A percentile compares a stretch with the other conserved stretches of the same genome.
These are phyloP conservation scores for Nemania sp. DNA, from an alignment of 2,329 filamentous ascomycete genomes.

Conservation along the genomic window DNA sequence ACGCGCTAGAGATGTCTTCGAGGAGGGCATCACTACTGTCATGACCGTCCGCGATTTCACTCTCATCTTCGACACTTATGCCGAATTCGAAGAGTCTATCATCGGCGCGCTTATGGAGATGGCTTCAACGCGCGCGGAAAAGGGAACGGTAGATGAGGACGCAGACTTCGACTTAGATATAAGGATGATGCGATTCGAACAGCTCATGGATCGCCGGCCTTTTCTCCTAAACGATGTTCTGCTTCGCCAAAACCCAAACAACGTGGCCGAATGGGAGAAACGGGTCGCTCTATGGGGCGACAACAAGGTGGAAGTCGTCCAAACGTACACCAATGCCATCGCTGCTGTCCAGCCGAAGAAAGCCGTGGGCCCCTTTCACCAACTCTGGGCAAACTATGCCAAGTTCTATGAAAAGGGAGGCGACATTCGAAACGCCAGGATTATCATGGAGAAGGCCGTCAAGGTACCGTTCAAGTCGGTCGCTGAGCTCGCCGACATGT, in stretches of 20 bases:
- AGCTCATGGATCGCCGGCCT: constrained; percentile 93
- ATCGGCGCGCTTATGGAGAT: constrained; percentile 90
- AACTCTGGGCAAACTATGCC: constrained; percentile 94
- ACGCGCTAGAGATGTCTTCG: constrained; percentile 87
- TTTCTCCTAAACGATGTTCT: constrained; percentile 97
- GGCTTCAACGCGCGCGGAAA: constrained; percentile 77
- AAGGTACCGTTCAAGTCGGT: constrained; percentile 98
- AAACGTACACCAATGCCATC: constrained; percentile 94
- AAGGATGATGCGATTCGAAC: constrained; percentile 96
- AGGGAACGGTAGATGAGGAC: constrained; percentile 75
- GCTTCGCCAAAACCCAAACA: constrained; percentile 93
- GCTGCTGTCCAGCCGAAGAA: constrained; percentile 92
- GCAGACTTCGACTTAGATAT: constrained; percentile 95
- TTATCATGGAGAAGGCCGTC: constrained; percentile 97
- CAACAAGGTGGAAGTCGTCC: constrained; percentile 86
- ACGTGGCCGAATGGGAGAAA: constrained; percentile 96
- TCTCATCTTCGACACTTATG: constrained; percentile 92
- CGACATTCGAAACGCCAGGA: constrained; percentile 79
- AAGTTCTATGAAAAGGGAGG: constrained; percentile 93
- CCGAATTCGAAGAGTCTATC: constrained; percentile 95
- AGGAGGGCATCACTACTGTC: constrained; percentile 94
- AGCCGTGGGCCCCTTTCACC: constrained; percentile 88
- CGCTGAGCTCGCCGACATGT: constrained; percentile 95
- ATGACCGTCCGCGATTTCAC: constrained; percentile 99
- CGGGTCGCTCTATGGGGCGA: constrained; percentile 93